Percentiles rank a stretch among this genome's conserved stretches.
These are phyloP conservation scores for Globisporangium perplexum DNA, from an alignment of 352 stramenopile genomes.

Conservation along the genomic window DNA sequence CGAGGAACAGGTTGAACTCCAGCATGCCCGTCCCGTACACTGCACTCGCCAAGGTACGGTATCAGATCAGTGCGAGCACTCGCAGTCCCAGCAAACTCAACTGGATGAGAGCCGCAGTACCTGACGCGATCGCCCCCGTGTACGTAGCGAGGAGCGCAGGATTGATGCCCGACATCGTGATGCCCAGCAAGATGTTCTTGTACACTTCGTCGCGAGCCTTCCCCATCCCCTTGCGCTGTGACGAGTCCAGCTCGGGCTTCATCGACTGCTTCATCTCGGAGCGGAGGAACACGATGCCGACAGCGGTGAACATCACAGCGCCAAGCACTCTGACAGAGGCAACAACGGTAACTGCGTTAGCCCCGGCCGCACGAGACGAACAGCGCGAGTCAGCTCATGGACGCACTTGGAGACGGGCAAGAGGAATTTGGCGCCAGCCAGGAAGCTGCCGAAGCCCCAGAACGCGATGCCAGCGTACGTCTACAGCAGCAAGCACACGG, in stretches of 20 bases:
- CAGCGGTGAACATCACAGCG: constrained; percentile 80
- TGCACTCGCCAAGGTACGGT: constrained; percentile 12
- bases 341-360: neutral
- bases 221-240: constrained; percentile 41
- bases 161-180: constrained; percentile 88
- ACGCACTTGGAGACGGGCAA: constrained; percentile 83
- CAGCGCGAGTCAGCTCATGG: neutral
- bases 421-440: constrained; percentile 78
- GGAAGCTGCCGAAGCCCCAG: constrained; percentile 87
- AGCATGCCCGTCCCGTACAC: constrained; percentile 85
- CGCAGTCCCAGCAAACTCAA: neutral
- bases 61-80: neutral
- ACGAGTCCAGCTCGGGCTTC: constrained; percentile 44
- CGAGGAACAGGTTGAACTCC: constrained; percentile 81
- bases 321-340: constrained; percentile 53
- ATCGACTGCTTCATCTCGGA: constrained; percentile 76
- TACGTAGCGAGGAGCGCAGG: constrained; percentile 81
- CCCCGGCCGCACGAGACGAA: neutral
- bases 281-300: constrained; percentile 76
- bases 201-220: constrained; percentile 58
- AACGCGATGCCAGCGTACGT: constrained; percentile 87
- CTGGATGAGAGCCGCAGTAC: constrained; percentile 20
- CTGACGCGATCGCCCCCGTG: constrained; percentile 81
- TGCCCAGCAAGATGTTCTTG: constrained; percentile 78
- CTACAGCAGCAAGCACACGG: constrained; percentile 17